Conservation (phyloP, 768 basidiomycete species). For the Boletus vermiculosoides region DNA sequence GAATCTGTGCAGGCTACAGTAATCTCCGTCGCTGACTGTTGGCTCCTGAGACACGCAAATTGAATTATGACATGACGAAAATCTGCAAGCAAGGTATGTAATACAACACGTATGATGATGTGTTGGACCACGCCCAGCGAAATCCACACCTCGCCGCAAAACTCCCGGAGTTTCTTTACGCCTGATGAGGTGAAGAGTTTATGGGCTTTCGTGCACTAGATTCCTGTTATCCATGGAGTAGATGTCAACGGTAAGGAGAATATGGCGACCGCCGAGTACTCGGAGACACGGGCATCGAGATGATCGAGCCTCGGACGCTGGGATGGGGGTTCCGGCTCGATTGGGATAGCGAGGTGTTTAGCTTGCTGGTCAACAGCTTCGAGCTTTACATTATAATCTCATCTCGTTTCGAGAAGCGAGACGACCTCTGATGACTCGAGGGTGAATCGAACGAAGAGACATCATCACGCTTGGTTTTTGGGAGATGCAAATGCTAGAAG, state of each 20-base stretch:
- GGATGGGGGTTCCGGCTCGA: not conserved
- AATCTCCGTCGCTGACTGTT: not conserved
- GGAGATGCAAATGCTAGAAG: not conserved
- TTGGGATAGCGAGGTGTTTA: not conserved
- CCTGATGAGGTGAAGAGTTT: not conserved
- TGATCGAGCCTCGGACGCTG: not conserved
- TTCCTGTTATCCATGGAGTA: slow-evolving; percentile 12
- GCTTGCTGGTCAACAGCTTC: not conserved
- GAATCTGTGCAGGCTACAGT: not conserved
- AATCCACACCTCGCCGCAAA: slow-evolving; percentile 28
- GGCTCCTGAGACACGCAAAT: not conserved
- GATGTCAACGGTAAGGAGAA: slow-evolving; percentile 28
- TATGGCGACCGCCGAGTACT: slow-evolving; percentile 22
- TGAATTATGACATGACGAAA: not conserved
- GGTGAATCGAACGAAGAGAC: slow-evolving; percentile 11
- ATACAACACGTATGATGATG: not conserved
- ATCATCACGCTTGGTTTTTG: not conserved
- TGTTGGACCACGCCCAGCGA: slow-evolving; percentile 29
- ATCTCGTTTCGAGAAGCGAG: slow-evolving; percentile 11
- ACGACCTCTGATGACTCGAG: slow-evolving; percentile 12
- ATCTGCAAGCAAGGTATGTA: not conserved
- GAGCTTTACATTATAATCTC: slow-evolving; percentile 8
- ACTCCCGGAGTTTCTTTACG: slow-evolving; percentile 25
- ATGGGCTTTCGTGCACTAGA: not conserved
- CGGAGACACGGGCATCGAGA: slow-evolving; percentile 9